Percentiles rank a stretch among this genome's conserved stretches.
These are phyloP conservation scores for Dysphania ambrosioides DNA, from an alignment of 148 eudicot species.

Conservation along the genomic window DNA sequence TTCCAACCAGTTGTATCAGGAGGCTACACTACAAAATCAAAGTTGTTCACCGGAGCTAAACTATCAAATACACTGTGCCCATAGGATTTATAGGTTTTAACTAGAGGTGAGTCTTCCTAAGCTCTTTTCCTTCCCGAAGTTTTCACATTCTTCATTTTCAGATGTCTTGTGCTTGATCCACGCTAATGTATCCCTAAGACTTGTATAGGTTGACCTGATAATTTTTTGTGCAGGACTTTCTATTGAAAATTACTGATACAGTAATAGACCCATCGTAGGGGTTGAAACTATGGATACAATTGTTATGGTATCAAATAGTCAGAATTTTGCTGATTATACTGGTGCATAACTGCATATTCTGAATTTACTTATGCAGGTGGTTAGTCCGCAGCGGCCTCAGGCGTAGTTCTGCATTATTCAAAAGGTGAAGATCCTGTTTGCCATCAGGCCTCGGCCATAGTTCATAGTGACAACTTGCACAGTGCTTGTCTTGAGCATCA, in stretches of 20 bases:
- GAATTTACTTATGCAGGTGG: constrained; percentile 77
- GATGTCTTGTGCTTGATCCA: background rate
- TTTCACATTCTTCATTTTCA: background rate
- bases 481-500: no score
- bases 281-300: background rate
- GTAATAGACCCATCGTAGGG: background rate
- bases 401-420: constrained; percentile 28
- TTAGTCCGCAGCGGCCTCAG: constrained; percentile 96
- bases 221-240: background rate
- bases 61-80: background rate
- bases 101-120: constrained; percentile 68
- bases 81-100: background rate
- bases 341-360: no score
- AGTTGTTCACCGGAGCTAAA: background rate
- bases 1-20: background rate
- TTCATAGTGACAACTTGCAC: no score
- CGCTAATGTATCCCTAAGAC: no score
- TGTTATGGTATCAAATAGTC: background rate
- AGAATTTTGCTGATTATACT: background rate
- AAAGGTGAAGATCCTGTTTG: background rate
- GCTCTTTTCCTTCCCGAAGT: background rate
- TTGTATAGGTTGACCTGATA: background rate
- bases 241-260: background rate
- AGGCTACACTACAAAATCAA: background rate
- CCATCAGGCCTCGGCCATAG: no score